Conservation (phyloP, 2,329 filamentous ascomycete genomes). For the Xylaria sp. region DNA sequence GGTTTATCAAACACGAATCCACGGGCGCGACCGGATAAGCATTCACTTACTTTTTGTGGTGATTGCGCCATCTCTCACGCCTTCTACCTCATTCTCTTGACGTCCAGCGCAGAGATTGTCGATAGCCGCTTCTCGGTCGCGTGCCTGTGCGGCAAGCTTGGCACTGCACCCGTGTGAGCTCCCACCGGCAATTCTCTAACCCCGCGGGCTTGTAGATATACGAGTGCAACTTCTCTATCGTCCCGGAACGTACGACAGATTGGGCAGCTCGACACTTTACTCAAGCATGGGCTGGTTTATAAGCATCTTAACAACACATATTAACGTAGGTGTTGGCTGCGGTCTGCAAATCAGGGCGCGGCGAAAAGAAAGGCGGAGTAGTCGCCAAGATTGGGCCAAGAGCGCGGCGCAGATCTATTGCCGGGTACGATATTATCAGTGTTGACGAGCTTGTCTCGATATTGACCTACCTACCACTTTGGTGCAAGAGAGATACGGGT, state of each 20-base stretch:
- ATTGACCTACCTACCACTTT: slow-evolving; percentile 49
- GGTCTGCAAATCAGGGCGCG: slow-evolving; percentile 29
- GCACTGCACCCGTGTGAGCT: slow-evolving; percentile 17
- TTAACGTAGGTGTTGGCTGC: slow-evolving; percentile 8
- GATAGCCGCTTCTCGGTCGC: slow-evolving; percentile 18
- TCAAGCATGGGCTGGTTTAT: slow-evolving; percentile 11
- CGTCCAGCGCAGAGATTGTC: slow-evolving; percentile 6
- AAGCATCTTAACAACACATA: slow-evolving; percentile 14
- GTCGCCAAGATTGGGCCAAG: slow-evolving; percentile 40
- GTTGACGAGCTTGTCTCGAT: slow-evolving; percentile 37
- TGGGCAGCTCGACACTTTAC: slow-evolving; percentile 28
- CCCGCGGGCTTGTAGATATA: slow-evolving; percentile 22
- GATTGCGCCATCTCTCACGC: background rate
- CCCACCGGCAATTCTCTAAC: slow-evolving; percentile 28
- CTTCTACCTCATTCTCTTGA: slow-evolving; percentile 9
- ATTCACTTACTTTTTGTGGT: background rate
- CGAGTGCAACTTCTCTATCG: slow-evolving; percentile 33
- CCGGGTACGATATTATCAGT: slow-evolving; percentile 28
- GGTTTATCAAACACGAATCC: background rate
- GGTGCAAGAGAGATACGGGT: slow-evolving; percentile 44
- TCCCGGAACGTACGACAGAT: slow-evolving; percentile 30
- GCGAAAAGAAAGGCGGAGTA: slow-evolving; percentile 31
- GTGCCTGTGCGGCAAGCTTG: slow-evolving; percentile 20
- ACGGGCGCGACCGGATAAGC: background rate
- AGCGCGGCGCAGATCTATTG: slow-evolving; percentile 35